Base-by-base conservation (phyloP, 2,329 filamentous ascomycete genomes). In the Alternaria gansuensis region DNA sequence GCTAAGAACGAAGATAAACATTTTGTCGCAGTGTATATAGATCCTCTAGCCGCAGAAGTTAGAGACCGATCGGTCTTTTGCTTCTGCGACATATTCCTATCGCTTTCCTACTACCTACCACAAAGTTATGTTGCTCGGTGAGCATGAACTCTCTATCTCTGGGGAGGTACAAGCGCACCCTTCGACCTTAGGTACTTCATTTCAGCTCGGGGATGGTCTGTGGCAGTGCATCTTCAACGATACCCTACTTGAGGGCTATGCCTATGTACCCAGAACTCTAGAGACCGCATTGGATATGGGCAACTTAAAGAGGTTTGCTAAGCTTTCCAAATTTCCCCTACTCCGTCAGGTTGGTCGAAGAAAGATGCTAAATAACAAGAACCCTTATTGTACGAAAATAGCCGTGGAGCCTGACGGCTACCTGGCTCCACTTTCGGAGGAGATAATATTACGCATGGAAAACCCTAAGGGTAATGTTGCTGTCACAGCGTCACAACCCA, bases 141-240 rank as follows among this genome's bases (percentile, higher is more conserved):
- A 67, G 37, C 49, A 60, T 23, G 62, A 69, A 17, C 50, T 74
- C 3, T 48, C 55, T 13, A 43, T 49, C 0, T 39, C 14, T 26
- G 36, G 54, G 17, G 21, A 48, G 24, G 31, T 31, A 39, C 26
- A 41, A 5, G 11, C 48, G 41, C 28, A 50, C 7, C n/a, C 28
- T 8, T 3, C 36, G 24, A 41, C 24, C 7, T 54, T 33, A 13
- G 58, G 60, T 21, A 45, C 62, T 3, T 45, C 31, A 0, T 63
- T 72, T 7, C 43, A 60, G 8, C 37, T 59, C 3, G 66, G 66
- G 6, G 60, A 69, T 26, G 48, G 57, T 7, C 56, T 69, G 3
- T 75, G 72, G 72, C 63, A 64, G 3, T 75, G 73, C 41, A 58
- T 50, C 3, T 75, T 74, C 57, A 69, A 73, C 36, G 59, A 71